Evolutionary conservation across 108 stramenopile species (phyloP), one percentile per base, ranked within the genome.

Genomic region (Skeletonema marinoi): DNA sequence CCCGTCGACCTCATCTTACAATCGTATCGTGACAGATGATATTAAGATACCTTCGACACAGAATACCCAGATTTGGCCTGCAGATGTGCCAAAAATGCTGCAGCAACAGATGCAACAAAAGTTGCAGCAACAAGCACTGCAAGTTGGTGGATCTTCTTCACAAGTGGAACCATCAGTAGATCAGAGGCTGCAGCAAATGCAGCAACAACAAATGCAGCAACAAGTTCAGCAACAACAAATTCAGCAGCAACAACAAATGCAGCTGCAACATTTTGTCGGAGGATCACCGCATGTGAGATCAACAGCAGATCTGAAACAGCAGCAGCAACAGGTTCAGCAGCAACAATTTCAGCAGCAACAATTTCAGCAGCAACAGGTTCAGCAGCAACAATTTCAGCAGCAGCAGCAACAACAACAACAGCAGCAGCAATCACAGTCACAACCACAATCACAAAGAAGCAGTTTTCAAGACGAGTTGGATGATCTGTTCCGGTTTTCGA

Each of bases 211-310:
- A 11, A 70, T 2, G 41, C 35, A 32, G 65, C 70, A 78, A 61
- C 77, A 70, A 38, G 44, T 54, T 38, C 78, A 74, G 33, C 72
- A 67, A 58, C 65, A 38, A 48, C 66, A 68, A 32, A 1, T 6
- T n/a, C 63, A 54, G 64, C 32, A 25, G 19, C 51, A 66, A 19
- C 51, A 66, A 19, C 68, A 19, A 41, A 21, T 9, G 2, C 67
- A 68, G 30, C 68, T 50, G 51, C 42, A 46, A 25, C 51, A 65
- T 25, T 56, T 56, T 56, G 44, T 59, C 17, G 41, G 62, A 44
- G 56, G 12, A 73, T 14, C 72, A 67, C 7, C 65, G 58, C 35
- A 38, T 42, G 36, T 4, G 25, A 4, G 3, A 66, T 0, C 36
- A 39, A 5, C 58, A 70, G 6, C 69, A 46, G 44, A 46, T 4